These are phyloP conservation scores for Oropetium thomaeum DNA, from an alignment of 176 grass and related monocot genomes.

Conservation along the genomic window DNA sequence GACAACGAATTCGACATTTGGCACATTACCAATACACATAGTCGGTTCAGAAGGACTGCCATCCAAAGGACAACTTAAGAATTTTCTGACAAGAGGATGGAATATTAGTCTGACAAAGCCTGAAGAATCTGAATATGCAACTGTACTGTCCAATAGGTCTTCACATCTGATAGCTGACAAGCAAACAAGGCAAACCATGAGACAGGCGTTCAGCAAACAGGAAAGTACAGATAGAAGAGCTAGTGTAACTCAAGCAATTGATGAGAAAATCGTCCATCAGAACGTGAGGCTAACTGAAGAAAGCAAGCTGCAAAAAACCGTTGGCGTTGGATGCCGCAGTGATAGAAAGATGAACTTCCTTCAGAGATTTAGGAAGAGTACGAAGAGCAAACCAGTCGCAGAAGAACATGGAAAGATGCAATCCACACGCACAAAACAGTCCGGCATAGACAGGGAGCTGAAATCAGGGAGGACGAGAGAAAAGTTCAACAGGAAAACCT, in stretches of 20 bases:
- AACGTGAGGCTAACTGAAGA: conserved; percentile 29
- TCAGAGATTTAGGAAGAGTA: conserved; percentile 38
- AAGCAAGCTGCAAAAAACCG: conserved; percentile 33
- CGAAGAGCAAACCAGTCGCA: conserved; percentile 10
- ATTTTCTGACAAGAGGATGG: conserved; percentile 34
- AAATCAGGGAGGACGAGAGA: conserved; percentile 23
- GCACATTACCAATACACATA: conserved; percentile 40
- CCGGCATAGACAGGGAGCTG: conserved; percentile 25
- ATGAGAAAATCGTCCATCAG: conserved; percentile 32
- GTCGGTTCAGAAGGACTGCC: conserved; percentile 26
- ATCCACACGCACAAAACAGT: conserved; percentile 14
- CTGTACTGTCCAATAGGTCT: conserved; percentile 8
- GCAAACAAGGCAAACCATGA: conserved; percentile 51
- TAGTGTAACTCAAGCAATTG: conserved; percentile 21
- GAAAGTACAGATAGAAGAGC: conserved; percentile 28
- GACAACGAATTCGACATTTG: not conserved
- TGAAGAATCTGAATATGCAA: conserved; percentile 25
- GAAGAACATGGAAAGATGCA: conserved; percentile 41
- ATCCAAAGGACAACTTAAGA: conserved; percentile 31
- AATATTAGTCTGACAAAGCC: conserved; percentile 36
- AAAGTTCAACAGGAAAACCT: conserved; percentile 39
- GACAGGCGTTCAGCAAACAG: conserved; percentile 31
- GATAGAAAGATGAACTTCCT: conserved; percentile 43
- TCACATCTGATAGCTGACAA: conserved; percentile 26
- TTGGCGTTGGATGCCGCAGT: conserved; percentile 14